phyloP scores from a whole-genome alignment of 1,284 basidiomycete genomes.

The Cryptococcus jaspeensis region DNA sequence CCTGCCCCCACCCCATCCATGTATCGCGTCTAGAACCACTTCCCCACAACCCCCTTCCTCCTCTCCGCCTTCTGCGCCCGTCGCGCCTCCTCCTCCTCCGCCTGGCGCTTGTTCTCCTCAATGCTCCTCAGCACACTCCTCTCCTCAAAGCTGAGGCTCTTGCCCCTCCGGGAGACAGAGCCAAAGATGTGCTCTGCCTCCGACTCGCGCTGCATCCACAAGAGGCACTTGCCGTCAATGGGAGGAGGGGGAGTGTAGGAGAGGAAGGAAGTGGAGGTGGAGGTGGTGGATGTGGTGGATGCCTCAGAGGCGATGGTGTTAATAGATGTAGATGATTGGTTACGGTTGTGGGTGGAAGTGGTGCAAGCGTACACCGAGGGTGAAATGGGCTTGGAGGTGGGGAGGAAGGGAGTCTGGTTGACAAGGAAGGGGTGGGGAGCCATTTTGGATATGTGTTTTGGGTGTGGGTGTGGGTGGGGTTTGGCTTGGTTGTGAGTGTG shows the following conservation, averaged over 20 bases:
- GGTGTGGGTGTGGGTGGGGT: not conserved
- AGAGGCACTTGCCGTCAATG: slow-evolving; percentile 12
- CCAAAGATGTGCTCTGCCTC: slow-evolving; percentile 14
- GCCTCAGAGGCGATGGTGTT: slow-evolving; percentile 6
- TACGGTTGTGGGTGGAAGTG: slow-evolving; percentile 1
- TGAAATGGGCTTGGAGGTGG: not conserved
- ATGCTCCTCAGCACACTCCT: not conserved
- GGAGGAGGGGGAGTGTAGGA: slow-evolving; percentile 5
- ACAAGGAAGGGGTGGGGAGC: slow-evolving; percentile 26
- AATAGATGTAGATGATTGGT: slow-evolving; percentile 7
- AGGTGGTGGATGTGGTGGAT: slow-evolving; percentile 1
- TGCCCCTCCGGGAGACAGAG: slow-evolving; percentile 7
- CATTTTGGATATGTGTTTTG: not conserved
- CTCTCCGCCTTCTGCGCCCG: slow-evolving; percentile 5
- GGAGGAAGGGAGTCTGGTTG: slow-evolving; percentile 22
- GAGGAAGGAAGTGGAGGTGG: slow-evolving; percentile 1
- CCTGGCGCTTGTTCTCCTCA: slow-evolving; percentile 2
- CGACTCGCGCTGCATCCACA: slow-evolving; percentile 14
- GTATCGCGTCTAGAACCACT: slow-evolving; percentile 7
- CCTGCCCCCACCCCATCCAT: not conserved
- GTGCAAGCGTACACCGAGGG: not conserved
- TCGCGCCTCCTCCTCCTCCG: slow-evolving; percentile 1
- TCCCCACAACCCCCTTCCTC: slow-evolving; percentile 9
- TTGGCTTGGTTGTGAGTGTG: not conserved
- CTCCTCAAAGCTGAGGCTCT: slow-evolving; percentile 5